Base-by-base conservation (phyloP, 2,329 filamentous ascomycete species). In the Biscogniauxia mediterranea region DNA sequence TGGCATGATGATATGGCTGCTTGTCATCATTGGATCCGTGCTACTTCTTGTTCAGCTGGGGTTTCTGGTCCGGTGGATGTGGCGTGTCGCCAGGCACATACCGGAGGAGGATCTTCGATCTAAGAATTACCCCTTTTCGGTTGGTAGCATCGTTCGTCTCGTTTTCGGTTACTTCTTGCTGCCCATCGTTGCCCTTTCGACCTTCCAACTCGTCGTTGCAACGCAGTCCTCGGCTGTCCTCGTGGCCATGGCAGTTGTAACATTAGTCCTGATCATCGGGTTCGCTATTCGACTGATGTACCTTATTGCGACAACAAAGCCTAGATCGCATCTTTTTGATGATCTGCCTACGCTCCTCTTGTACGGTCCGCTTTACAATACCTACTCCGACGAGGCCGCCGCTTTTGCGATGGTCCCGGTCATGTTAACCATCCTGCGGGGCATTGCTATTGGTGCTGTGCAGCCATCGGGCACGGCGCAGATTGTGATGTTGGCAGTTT, bases 291-390 rank as follows among this genome's bases (percentile, higher is more conserved):
- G 93, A 88, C 85, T 96, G 25, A 85, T 97, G 54, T 87, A 86
- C 71, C 81, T 96, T 56, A 94, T 98, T 69, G 87, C 89, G 60
- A 86, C 82, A 23, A 95, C 92, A 0, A 88, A 90, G 65, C 93
- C 93, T 5, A 89, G 93, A 63, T 90, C 92, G 1, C 90, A 92
- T 67, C 82, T 99, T 9, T 99, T 97, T 74, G 95, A 99, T 76
- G 93, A 98, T 71, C 82, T 99, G 55, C 88, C 92, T 6, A 97
- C 92, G 0, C 88, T 98, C 8, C 82, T 99, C 2, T 83, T 92
- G 0, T 98, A 97, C 69, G 95, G 95, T 0, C 92, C 95, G 5
- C 81, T 99, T 7, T 99, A 99, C 77, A 99, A 99, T 77, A 99
- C 95, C 0, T 98, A 96, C 75, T 95, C 91, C 23, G 95, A 99